Conservation (phyloP, 805 yeast species). For the Barnettozyma pratensis region DNA sequence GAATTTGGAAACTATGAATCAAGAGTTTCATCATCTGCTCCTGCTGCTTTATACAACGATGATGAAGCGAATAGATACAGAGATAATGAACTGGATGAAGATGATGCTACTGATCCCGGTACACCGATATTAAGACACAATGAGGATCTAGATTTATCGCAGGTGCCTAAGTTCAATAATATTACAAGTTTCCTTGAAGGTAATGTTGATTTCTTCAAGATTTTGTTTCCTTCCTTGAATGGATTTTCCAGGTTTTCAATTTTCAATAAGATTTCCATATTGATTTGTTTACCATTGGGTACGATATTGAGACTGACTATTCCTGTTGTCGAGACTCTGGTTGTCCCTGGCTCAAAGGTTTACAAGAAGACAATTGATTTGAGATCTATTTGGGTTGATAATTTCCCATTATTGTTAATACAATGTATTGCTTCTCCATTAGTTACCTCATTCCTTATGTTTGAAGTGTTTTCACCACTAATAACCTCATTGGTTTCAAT, state of each 20-base stretch:
- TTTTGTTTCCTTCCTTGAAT: constrained; percentile 28
- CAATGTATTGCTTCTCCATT: constrained; percentile 31
- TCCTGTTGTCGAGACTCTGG: constrained; percentile 29
- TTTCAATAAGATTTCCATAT: constrained; percentile 24
- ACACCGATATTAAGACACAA: neutral
- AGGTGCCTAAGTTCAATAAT: neutral
- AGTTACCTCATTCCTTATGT: constrained; percentile 10
- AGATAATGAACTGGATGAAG: constrained; percentile 6
- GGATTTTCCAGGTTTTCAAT: constrained; percentile 24
- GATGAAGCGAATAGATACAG: constrained; percentile 2
- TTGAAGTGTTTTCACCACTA: constrained; percentile 1
- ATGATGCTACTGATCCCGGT: constrained; percentile 10
- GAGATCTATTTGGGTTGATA: constrained; percentile 17
- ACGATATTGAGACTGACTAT: constrained; percentile 30
- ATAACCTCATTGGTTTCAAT: neutral
- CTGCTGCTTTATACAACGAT: constrained; percentile 9
- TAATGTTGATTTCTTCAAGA: constrained; percentile 1
- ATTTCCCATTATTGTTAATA: constrained; percentile 20
- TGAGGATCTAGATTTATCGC: neutral
- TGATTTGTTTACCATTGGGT: constrained; percentile 31
- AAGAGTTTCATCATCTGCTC: constrained; percentile 15
- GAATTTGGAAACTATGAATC: constrained; percentile 14
- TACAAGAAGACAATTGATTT: constrained; percentile 21
- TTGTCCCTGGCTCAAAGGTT: constrained; percentile 30
- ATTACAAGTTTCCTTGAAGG: constrained; percentile 1